Evolutionary conservation across 2,329 filamentous ascomycete genomes (phyloP), one percentile per base, ranked within the genome.

Genomic region (Dactylellina haptotyla): DNA sequence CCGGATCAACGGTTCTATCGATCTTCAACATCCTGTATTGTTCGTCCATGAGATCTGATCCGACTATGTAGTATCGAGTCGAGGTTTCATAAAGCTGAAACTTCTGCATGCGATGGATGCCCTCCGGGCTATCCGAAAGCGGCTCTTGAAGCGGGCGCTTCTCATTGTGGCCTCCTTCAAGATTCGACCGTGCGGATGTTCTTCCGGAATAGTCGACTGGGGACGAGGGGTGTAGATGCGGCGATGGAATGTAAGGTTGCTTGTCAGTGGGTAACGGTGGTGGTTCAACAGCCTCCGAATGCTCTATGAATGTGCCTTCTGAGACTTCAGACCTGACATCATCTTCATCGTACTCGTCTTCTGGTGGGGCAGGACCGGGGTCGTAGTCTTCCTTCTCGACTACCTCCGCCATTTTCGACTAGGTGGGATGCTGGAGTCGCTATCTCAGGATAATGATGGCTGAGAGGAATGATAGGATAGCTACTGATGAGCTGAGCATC

Each of bases 41-140:
- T 78, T 87, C 90, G 80, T 98, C 95, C 77, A 92, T 89, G 64
- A 97, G 88, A 80, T 99, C 95, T 57, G 91, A 90, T 12, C 95
- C 95, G 16, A 98, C 92, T 76, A 99, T 90, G 80, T 97, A 99
- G 81, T 95, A 99, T 58, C 92, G 87, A 63, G 89, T 92, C 10
- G 92, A 91, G 2, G 95, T 99, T 83, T 99, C 95, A 81, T 99
- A 98, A 20, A 99, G 83, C n/a, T 91, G 95, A 81, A 97, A 98
- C 79, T 95, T 96, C 83, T 97, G 93, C 92, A 99, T 97, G 63
- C 84, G 84, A 67, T 82, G 83, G 46, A 85, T 81, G 1, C 83
- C 83, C 61, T 85, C 76, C 25, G 69, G 69, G 1, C 54, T 50
- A 10, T 73, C 69, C 5, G 69, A 61, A 23, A 66, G n/a, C n/a